phyloP scores from a whole-genome alignment of 169 alveolate species.

The Miamiensis avidus region DNA sequence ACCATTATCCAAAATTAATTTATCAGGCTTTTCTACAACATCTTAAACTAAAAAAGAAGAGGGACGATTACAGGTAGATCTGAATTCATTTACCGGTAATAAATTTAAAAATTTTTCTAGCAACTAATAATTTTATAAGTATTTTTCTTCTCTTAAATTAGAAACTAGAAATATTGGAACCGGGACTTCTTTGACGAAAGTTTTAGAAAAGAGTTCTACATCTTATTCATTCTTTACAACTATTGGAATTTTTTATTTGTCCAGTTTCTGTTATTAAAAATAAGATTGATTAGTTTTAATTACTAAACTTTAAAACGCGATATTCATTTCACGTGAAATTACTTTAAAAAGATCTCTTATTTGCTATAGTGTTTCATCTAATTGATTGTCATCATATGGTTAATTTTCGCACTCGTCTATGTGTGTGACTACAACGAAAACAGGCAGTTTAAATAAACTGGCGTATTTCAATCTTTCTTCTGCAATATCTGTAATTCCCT shows the following conservation, averaged over 20 bases:
- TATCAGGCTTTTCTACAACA: constrained; percentile 49
- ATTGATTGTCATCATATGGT: constrained; percentile 38
- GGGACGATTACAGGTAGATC: constrained; percentile 36
- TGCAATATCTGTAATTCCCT: constrained; percentile 48
- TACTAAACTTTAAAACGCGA: too few species aligned
- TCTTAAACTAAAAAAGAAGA: constrained; percentile 72
- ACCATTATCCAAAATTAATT: constrained; percentile 58
- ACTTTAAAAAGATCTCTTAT: constrained; percentile 24
- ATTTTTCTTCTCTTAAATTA: constrained; percentile 35
- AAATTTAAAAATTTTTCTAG: constrained; percentile 62
- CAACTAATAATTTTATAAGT: constrained; percentile 42
- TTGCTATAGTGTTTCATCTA: constrained; percentile 47
- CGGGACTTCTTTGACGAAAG: constrained; percentile 50
- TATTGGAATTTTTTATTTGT: constrained; percentile 45
- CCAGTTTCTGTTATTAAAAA: constrained; percentile 7
- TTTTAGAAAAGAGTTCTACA: constrained; percentile 55
- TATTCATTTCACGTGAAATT: too few species aligned
- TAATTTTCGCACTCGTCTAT: constrained; percentile 44
- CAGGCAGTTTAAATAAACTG: constrained; percentile 69
- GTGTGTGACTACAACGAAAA: constrained; percentile 33
- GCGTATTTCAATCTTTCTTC: constrained; percentile 59
- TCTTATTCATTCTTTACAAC: constrained; percentile 62
- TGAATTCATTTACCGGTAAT: constrained; percentile 59
- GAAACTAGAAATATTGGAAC: constrained; percentile 67
- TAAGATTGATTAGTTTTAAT: too few species aligned